Base-by-base conservation (phyloP, 176 grass and related monocot genomes). In the Eleusine coracana region DNA sequence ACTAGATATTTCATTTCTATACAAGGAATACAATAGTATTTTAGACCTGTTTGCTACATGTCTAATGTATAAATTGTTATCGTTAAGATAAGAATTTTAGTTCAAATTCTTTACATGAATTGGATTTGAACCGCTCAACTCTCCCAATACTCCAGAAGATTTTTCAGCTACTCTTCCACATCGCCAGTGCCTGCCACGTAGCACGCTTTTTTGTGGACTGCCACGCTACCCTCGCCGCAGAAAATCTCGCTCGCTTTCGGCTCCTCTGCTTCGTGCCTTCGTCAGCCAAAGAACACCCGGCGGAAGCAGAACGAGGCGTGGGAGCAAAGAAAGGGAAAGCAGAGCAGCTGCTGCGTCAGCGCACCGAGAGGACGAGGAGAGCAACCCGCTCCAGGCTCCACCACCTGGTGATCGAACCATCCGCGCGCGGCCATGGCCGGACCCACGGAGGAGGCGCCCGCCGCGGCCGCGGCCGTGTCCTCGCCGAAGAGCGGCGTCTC, bases 401-500 rank as follows among this genome's bases (percentile, higher is more conserved):
- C 25, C 23, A 63, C 10, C 60, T 65, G 28, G 62, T 66, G 62
- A 66, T 66, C 28, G 62, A 23, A 20, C 51, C 17, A 63, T 63
- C 60, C 61, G 59, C 29, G 38, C 40, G 5, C 27, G 8, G 48
- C 42, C 48, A 88, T 90, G 86, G 84, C 90, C 59, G 88, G 73
- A 31, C 69, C 78, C 7, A 34, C 36, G 21, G 78, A 70, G 75
- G 91, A 87, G 59, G 64, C 45, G n/a, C n/a, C 52, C 17, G 1
- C 76, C 61, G 62, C 13, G 2, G 60, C 60, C 10, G 62, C 14
- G 2, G 10, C 61, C 6, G 21, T 7, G 3, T 8, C n/a, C 27
- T 66, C 62, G 62, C 62, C 62, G 68, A 81, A 79, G 14, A 80
- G 76, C 62, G 68, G 81, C 60, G 85, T 70, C 77, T 61, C 79